Conservation (phyloP, 2,329 filamentous ascomycete species). For the Alternaria angustiovoidea region DNA sequence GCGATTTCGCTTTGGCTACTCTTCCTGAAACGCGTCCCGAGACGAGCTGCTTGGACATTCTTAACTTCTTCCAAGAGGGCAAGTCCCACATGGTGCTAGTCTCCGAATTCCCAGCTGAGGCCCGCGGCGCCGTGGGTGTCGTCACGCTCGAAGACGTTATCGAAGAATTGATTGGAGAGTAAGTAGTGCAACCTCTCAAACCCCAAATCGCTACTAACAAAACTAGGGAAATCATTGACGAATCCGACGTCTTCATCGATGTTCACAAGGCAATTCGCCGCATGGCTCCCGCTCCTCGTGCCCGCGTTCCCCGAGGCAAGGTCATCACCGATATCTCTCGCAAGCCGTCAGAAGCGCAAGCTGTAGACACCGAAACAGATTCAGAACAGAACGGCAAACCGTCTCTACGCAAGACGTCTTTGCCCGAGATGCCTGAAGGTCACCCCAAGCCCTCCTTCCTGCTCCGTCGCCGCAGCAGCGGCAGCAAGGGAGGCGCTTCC, state of each 20-base stretch:
- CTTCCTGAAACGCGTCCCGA: constrained; percentile 93
- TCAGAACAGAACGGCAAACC: constrained; percentile 27
- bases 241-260: constrained; percentile 97
- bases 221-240: constrained; percentile 91
- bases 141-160: constrained; percentile 98
- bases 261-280: constrained; percentile 97
- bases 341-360: constrained; percentile 34
- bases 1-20: constrained; percentile 91
- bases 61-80: constrained; percentile 99
- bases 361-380: constrained; percentile 28
- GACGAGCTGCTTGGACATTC: constrained; percentile 96
- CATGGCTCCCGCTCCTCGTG: constrained; percentile 82
- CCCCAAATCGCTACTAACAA: constrained; percentile 15
- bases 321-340: constrained; percentile 57
- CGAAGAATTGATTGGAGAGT: constrained; percentile 98
- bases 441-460: constrained; percentile 52
- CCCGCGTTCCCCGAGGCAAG: constrained; percentile 67
- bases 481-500: constrained; percentile 43
- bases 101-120: constrained; percentile 87
- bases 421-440: constrained; percentile 38
- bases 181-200: constrained; percentile 53
- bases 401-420: constrained; percentile 37
- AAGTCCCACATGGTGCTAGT: constrained; percentile 99
- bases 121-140: constrained; percentile 88
- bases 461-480: constrained; percentile 57